Conservation (phyloP, 176 grass and related monocot genomes). For the Pontederia paniculata region DNA sequence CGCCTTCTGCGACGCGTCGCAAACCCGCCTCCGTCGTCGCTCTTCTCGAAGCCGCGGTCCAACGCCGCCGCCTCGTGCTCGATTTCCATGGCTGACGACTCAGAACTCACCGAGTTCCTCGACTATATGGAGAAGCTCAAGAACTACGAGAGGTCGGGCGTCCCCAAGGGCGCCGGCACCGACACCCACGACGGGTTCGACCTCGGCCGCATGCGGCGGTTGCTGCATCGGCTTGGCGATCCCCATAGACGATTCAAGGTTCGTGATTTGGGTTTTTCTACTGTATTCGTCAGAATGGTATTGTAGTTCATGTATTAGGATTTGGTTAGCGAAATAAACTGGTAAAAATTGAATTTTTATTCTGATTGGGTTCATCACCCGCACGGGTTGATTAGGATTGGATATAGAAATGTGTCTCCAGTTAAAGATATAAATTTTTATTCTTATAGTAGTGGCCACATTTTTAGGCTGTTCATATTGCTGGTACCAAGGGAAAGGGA, state of each 20-base stretch:
- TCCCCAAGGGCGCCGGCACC: conserved; percentile 63
- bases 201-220: conserved; percentile 69
- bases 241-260: conserved; percentile 70
- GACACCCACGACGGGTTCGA: conserved; percentile 81
- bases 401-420: not conserved
- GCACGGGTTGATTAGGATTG: too few species aligned
- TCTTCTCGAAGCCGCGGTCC: not conserved
- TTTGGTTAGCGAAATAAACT: too few species aligned
- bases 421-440: not conserved
- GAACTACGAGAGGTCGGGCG: conserved; percentile 72
- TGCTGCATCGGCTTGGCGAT: conserved; percentile 50
- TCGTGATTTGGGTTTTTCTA: not conserved
- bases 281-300: too few species aligned
- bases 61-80: not conserved
- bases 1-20: too few species aligned
- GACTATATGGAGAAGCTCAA: conserved; percentile 72
- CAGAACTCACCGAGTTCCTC: conserved; percentile 41
- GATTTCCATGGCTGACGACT: conserved; percentile 2
- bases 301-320: too few species aligned
- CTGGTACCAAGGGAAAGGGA: conserved; percentile 96
- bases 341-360: too few species aligned
- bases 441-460: not conserved
- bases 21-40: not conserved
- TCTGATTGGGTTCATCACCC: too few species aligned
- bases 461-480: conserved; percentile 70